Evolutionary conservation across 371 early-diverging fungal species (phyloP).

Genomic region (Mucor circinelloides): DNA sequence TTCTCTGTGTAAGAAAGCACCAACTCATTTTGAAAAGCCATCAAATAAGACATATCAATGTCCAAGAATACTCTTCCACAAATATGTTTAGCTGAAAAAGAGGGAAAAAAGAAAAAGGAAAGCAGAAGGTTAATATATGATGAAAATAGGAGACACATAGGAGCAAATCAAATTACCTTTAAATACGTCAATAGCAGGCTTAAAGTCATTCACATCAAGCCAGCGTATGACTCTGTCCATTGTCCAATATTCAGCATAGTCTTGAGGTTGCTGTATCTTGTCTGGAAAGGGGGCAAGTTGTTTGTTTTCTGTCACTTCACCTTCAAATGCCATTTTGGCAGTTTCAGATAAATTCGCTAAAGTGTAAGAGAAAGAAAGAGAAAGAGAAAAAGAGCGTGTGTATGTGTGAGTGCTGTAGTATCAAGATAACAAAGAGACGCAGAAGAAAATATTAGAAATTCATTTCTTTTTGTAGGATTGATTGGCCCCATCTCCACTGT

Average conservation of each 20-base stretch:
- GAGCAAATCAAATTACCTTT: conserved; percentile 14
- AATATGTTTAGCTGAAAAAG: conserved; percentile 21
- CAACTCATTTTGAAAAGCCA: conserved; percentile 16
- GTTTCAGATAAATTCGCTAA: not conserved
- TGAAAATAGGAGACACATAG: not conserved
- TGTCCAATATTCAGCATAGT: conserved; percentile 22
- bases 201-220: conserved; percentile 25
- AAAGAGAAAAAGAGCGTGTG: not conserved
- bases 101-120: not conserved
- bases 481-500: conserved; percentile 2
- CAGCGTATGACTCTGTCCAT: conserved; percentile 24
- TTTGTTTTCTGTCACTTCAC: not conserved
- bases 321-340: conserved; percentile 20
- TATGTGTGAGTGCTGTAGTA: not conserved
- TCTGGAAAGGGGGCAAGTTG: not conserved
- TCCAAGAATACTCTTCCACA: conserved; percentile 28
- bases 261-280: not conserved
- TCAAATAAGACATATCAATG: conserved; percentile 20
- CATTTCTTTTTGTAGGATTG: not conserved
- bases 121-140: not conserved
- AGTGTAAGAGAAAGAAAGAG: not conserved
- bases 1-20: conserved; percentile 30
- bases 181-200: conserved; percentile 26
- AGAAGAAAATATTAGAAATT: not conserved
- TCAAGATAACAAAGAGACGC: not conserved